Evolutionary conservation across 106 monocot species (phyloP).

Genomic region (Narthecium ossifragum): DNA sequence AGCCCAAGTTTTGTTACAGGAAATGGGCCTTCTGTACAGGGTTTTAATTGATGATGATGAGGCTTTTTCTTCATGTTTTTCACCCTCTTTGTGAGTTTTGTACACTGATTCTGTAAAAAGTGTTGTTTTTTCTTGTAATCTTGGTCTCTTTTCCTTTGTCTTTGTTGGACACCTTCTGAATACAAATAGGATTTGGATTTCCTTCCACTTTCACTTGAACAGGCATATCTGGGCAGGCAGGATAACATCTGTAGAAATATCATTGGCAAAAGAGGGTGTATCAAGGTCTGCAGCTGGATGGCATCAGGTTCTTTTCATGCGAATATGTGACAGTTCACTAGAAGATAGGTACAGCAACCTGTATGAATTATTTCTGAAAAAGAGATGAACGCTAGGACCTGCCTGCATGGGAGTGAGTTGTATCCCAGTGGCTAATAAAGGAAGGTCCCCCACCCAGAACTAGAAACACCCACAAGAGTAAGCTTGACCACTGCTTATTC

Average conservation of each 20-base stretch:
- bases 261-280: neutral
- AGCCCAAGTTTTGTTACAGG: conserved; percentile 15
- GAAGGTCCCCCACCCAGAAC: neutral
- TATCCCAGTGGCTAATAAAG: neutral
- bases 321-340: neutral
- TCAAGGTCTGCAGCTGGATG: neutral
- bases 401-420: neutral
- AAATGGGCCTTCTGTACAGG: conserved; percentile 16
- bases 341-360: neutral
- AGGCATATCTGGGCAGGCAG: neutral
- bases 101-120: neutral
- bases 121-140: neutral
- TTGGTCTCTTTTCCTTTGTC: no score
- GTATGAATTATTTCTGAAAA: conserved; percentile 12
- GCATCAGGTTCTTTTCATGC: neutral
- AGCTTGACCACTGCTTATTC: no score
- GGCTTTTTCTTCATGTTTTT: conserved; percentile 13
- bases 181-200: no score
- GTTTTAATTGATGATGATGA: conserved; percentile 22
- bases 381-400: neutral
- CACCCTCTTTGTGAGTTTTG: conserved; percentile 18
- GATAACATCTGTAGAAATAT: neutral
- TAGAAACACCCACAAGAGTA: conserved; percentile 3
- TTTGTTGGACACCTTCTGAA: no score
- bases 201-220: neutral